Base-by-base conservation (phyloP, 2,329 filamentous ascomycete genomes). In the Fusarium sterilihyphosum region DNA sequence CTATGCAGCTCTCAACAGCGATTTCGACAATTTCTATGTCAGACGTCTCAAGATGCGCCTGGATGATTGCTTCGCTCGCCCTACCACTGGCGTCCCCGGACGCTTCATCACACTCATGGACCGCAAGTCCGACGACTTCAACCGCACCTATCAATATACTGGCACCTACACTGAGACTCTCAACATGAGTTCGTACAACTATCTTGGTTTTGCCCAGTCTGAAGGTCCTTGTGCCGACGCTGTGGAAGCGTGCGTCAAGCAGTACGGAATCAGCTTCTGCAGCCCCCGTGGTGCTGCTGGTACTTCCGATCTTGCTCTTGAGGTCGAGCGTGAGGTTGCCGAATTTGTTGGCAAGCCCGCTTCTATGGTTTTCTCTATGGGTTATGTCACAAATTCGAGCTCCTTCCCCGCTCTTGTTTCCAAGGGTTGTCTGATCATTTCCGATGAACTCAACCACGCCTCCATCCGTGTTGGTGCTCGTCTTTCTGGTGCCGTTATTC, bases 161-260 rank as follows among this genome's bases (percentile, higher is more conserved):
- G 96, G 96, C 66, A 97, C 94, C 54, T 92, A 91, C 67, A 98
- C 96, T 3, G 94, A 99, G 84, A 98, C 96, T 1, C 87, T 99
- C 78, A 99, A 99, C 85, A 93, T 99, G 92, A 98, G 96, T 86
- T 99, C 96, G 3, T 99, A 99, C 89, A 99, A 99, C 84, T 99
- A 99, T 82, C 93, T 99, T 31, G 96, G 96, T 49, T 99, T 99
- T 79, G 96, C 96, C 59, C 96, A 99, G 83, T 98, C 96, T 0
- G 95, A 98, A 76, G 96, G 96, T 17, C 96, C 96, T 46, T 99
- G 96, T 81, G 96, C 96, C 53, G 96, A 98, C 82, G 92, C 94
- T 20, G 94, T 96, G 8, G 96, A 99, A 85, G 92, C 95, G 53
- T 90, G 90, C 53, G 91, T 98, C 74, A 92, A 90, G 83, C 95